Percentiles rank a stretch among this genome's conserved stretches.
Conservation (phyloP, 352 stramenopile genomes). For the Pilasporangium apinafurcum region DNA sequence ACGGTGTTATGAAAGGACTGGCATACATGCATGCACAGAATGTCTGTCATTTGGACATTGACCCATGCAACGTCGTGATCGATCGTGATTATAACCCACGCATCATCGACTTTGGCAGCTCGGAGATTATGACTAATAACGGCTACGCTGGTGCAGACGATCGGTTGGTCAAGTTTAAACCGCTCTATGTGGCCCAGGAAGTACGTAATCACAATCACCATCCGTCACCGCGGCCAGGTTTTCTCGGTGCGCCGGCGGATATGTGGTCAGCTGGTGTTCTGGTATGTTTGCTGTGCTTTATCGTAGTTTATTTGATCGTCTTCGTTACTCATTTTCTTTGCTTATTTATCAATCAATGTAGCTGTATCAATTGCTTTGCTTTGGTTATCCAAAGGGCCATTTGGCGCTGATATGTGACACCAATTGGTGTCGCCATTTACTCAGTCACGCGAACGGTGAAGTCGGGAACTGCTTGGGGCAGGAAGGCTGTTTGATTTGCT, state of each 20-base stretch:
- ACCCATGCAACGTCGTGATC: conserved; percentile 77
- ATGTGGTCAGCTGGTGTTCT: conserved; percentile 77
- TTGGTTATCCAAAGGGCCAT: conserved; percentile 76
- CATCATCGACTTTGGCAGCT: conserved; percentile 80
- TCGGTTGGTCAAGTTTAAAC: conserved; percentile 74
- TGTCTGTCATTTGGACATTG: conserved; percentile 75
- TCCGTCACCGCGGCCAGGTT: conserved; percentile 45
- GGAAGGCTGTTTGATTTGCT: conserved; percentile 76
- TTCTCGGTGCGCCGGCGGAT: conserved; percentile 61
- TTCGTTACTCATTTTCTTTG: not conserved
- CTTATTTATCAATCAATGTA: conserved; percentile 20
- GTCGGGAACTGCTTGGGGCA: conserved; percentile 36
- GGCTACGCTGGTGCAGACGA: conserved; percentile 42
- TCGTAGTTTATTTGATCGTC: not conserved
- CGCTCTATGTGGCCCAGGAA: conserved; percentile 64
- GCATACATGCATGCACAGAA: conserved; percentile 77
- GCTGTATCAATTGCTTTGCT: conserved; percentile 80
- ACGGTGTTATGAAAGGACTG: conserved; percentile 57
- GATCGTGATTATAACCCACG: conserved; percentile 39
- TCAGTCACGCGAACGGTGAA: conserved; percentile 43
- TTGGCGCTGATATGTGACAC: conserved; percentile 64
- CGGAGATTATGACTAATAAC: conserved; percentile 67
- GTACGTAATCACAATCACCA: conserved; percentile 59
- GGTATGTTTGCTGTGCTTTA: conserved; percentile 24
- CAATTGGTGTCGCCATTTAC: conserved; percentile 66